Evolutionary conservation across 1,284 basidiomycete genomes (phyloP), one percentile per base, ranked within the genome.

Genomic region (Ustilago tritici): DNA sequence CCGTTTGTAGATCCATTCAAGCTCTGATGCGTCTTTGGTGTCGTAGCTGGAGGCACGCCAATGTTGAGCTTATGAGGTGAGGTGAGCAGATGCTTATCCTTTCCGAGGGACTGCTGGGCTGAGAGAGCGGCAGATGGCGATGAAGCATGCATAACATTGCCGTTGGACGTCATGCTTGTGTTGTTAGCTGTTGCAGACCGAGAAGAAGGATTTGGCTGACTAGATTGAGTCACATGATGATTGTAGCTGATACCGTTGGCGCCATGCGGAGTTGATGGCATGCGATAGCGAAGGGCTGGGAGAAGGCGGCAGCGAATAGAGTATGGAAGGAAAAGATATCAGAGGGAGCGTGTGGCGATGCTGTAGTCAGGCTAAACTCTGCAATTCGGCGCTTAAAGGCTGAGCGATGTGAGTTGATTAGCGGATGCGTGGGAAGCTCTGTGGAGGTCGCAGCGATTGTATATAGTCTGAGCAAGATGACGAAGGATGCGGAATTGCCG

Each of bases 21-120:
- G 41, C 38, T 36, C 15, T 41, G 49, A 43, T 46, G 50, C 38
- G 28, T 46, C 19, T 58, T 64, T 52, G 72, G 72, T 34, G 72
- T 77, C 8, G 64, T 34, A 17, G 75, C 75, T 55, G 75, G 75
- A 34, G 75, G 75, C 0, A 77, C 63, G 31, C 75, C 75, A 6
- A 77, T 77, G 70, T 72, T 77, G 63, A 77, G 70, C 38, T 70
- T 77, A 56, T 70, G 70, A 15, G 70, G 69, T 17, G 74, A 76
- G 4, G 62, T 28, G n/a, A 63, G 43, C 38, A 58, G 35, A 4
- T 62, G 55, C 43, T 71, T 65, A 56, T 31, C 19, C 28, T 58
- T 58, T 40, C 65, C 63, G 55, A 61, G 4, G 32, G 57, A 32
- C 15, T 43, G 58, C 36, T 67, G 12, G 10, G 49, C n/a, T 5